Evolutionary conservation across 345 rosid species (phyloP), one percentile per base, ranked within the genome.

Genomic region (Salix suchowensis): DNA sequence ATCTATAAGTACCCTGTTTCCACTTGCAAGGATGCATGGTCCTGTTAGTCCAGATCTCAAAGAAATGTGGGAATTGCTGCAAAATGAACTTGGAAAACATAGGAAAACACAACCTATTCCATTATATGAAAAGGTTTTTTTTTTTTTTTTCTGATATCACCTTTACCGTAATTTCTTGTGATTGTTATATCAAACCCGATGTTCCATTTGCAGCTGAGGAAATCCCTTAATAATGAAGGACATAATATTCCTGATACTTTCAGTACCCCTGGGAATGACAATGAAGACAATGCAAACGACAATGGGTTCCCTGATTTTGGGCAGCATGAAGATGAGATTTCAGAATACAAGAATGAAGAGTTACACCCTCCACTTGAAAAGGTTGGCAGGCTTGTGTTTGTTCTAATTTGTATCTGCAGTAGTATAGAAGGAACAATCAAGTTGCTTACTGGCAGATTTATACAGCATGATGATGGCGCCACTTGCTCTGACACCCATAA

Each of bases 21-120:
- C 99, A 76, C 94, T 88, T 72, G 97, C 98, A 75, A 90, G 69
- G 84, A 71, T 86, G 78, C 82, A 71, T 46, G 97, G 98, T 68
- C 74, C 95, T 65, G 84, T 96, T 70, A 87, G 93, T 84, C 87
- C 93, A 2, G 99, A 96, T 78, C 85, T 96, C 79, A 80, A 37
- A 39, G 80, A 88, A 79, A 80, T 90, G 24, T 96, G 97, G 97
- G 90, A 92, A 80, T 76, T 65, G 37, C 84, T 32, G 21, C 77
- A 30, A 67, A 67, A 71, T 37, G 77, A 61, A 39, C 55, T 60
- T 48, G 76, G 87, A 64, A 82, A 71, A 30, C 78, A 79, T 70
- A 78, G 83, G 60, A 84, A 75, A 3, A 67, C 88, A 19, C 76
- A 87, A 37, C 82, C 91, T 54, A 80, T 83, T 50, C 82, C 97